These are phyloP conservation scores for Sclerotinia sclerotiorum DNA, from an alignment of 2,329 filamentous ascomycete species.

Conservation along the genomic window DNA sequence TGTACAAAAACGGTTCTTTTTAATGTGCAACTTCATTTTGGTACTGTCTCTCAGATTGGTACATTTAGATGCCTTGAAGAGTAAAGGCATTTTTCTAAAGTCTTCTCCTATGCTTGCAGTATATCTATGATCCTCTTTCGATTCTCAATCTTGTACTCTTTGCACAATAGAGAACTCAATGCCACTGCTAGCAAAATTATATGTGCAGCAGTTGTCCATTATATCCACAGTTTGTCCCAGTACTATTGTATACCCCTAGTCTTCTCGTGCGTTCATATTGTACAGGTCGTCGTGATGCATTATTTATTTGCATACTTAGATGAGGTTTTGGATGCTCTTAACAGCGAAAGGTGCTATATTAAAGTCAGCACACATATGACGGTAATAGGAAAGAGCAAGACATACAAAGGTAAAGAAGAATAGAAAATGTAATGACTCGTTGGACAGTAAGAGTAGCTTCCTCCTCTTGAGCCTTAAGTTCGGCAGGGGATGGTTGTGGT, in stretches of 20 bases:
- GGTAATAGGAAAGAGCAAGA: not conserved
- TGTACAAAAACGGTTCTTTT: not conserved
- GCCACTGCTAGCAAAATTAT: not conserved
- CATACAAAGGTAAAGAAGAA: slow-evolving; percentile 76
- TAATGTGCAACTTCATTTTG: not conserved
- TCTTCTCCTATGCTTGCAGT: not conserved
- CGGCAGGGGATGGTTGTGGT: slow-evolving; percentile 67
- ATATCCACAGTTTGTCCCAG: not conserved
- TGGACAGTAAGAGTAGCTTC: slow-evolving; percentile 68
- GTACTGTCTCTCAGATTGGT: not conserved
- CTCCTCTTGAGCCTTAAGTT: slow-evolving; percentile 68
- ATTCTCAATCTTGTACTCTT: not conserved
- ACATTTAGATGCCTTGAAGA: not conserved
- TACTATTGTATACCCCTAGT: not conserved
- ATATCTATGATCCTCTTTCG: not conserved
- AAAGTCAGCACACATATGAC: slow-evolving; percentile 18
- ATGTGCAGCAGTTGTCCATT: slow-evolving; percentile 4
- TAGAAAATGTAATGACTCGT: slow-evolving; percentile 62
- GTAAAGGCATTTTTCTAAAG: not conserved
- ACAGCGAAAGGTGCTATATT: slow-evolving; percentile 54
- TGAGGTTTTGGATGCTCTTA: slow-evolving; percentile 53
- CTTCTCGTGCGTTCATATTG: slow-evolving; percentile 16
- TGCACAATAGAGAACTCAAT: slow-evolving; percentile 1
- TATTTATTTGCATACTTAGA: slow-evolving; percentile 39
- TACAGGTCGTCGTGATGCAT: slow-evolving; percentile 20